phyloP scores from a whole-genome alignment of 345 rosid genomes.

The Abelmoschus esculentus region DNA sequence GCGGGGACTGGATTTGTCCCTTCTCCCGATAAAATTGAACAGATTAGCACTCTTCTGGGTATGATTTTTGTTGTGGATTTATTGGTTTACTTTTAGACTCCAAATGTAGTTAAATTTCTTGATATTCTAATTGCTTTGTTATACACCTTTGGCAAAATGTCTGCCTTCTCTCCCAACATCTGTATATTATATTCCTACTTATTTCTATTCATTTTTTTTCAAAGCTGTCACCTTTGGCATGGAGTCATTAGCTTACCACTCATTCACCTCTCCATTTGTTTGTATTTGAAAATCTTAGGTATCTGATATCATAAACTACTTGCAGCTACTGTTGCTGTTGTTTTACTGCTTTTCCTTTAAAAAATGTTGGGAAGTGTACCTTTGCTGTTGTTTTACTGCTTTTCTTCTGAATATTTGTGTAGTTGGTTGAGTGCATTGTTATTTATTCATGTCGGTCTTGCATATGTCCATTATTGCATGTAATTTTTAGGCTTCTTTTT shows the following conservation, averaged over 20 bases:
- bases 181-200: too few relatives aligned
- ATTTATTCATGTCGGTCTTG: conserved; percentile 1
- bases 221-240: too few relatives aligned
- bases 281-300: not conserved
- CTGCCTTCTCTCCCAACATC: too few relatives aligned
- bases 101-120: not conserved
- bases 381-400: not conserved
- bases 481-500: not conserved
- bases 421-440: not conserved
- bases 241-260: not conserved
- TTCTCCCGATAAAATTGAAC: conserved; percentile 45
- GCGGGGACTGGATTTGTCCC: conserved; percentile 54
- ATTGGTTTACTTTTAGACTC: not conserved
- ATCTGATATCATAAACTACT: not conserved
- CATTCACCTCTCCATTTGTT: not conserved
- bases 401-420: not conserved
- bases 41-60: conserved; percentile 63
- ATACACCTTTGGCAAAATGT: too few relatives aligned
- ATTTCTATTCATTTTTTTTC: too few relatives aligned
- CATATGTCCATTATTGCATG: not conserved
- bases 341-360: too few relatives aligned
- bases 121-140: not conserved
- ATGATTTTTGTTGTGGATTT: conserved; percentile 13
- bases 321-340: too few relatives aligned
- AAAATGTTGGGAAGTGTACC: not conserved